A percentile compares a stretch with the other conserved stretches of the same genome.
Evolutionary conservation across 805 yeast genomes (phyloP).

Genomic region (Kazachstania viticola): DNA sequence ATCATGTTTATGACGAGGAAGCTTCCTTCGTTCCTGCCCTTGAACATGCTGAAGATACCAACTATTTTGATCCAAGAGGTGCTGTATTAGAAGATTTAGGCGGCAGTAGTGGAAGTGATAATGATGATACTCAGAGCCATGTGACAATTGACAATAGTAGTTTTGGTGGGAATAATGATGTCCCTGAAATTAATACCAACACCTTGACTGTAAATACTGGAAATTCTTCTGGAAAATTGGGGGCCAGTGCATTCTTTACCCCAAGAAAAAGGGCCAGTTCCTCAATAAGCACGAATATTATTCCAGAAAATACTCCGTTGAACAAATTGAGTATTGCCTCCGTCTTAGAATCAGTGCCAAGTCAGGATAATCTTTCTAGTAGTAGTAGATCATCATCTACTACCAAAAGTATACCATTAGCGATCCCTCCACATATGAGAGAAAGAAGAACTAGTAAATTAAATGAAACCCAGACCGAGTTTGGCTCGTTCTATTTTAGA

Average conservation of each 20-base stretch:
- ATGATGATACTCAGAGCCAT: neutral
- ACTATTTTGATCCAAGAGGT: slow-evolving; percentile 85
- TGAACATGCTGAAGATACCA: slow-evolving; percentile 77
- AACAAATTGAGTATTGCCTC: slow-evolving; percentile 22
- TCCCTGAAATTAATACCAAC: slow-evolving; percentile 6
- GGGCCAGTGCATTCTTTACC: slow-evolving; percentile 1
- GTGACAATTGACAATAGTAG: neutral
- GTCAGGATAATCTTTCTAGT: slow-evolving; percentile 16
- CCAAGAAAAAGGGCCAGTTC: slow-evolving; percentile 3
- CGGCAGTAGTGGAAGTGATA: slow-evolving; percentile 12
- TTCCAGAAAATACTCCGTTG: slow-evolving; percentile 9
- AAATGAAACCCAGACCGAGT: slow-evolving; percentile 60
- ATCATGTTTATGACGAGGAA: slow-evolving; percentile 49
- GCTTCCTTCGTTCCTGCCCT: slow-evolving; percentile 76
- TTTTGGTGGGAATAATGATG: slow-evolving; percentile 9
- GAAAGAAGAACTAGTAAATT: slow-evolving; percentile 67
- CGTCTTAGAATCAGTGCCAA: slow-evolving; percentile 18
- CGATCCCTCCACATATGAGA: slow-evolving; percentile 44
- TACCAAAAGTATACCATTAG: slow-evolving; percentile 32
- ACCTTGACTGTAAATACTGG: neutral
- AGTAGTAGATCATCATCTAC: slow-evolving; percentile 23
- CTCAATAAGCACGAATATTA: slow-evolving; percentile 5
- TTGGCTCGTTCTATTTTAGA: slow-evolving; percentile 87
- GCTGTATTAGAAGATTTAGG: slow-evolving; percentile 46
- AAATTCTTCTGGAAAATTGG: neutral